phyloP scores from a whole-genome alignment of 495 filamentous ascomycete genomes.

The Elasticomyces elasticus region DNA sequence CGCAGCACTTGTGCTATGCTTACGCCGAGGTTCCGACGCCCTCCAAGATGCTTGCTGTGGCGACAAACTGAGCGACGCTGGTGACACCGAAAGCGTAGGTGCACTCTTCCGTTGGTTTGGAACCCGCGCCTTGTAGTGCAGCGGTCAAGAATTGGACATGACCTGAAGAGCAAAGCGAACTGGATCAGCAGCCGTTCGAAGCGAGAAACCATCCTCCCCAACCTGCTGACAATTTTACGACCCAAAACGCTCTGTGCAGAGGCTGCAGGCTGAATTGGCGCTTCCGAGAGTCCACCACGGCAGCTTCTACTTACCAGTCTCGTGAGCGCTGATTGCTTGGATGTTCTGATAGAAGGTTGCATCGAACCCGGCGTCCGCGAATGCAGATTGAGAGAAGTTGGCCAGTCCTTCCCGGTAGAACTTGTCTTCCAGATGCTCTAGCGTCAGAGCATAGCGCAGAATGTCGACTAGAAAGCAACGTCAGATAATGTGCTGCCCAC shows the following conservation, averaged over 20 bases:
- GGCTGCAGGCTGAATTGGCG: too few relatives aligned
- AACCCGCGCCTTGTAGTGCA: constrained; percentile 40
- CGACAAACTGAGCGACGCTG: constrained; percentile 40
- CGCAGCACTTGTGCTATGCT: too few relatives aligned
- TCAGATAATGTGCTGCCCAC: too few relatives aligned
- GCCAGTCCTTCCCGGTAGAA: constrained; percentile 47
- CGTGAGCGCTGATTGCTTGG: constrained; percentile 42
- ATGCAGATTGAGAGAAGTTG: constrained; percentile 45
- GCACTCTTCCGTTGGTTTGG: constrained; percentile 42
- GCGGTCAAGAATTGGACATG: constrained; percentile 49
- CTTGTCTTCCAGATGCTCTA: constrained; percentile 37
- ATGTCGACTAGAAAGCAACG: constrained; percentile 29
- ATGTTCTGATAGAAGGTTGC: constrained; percentile 44
- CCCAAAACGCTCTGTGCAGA: too few relatives aligned
- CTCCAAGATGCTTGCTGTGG: constrained; percentile 46
- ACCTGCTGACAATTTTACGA: too few relatives aligned
- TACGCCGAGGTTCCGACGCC: constrained; percentile 29
- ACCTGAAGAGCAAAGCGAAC: too few relatives aligned
- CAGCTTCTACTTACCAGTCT: too few relatives aligned
- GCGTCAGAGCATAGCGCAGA: constrained; percentile 32
- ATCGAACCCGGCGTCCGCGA: constrained; percentile 42
- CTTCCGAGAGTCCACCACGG: too few relatives aligned
- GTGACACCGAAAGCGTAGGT: constrained; percentile 49
- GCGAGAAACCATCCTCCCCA: too few relatives aligned
- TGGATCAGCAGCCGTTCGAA: too few relatives aligned